phyloP scores from a whole-genome alignment of 2,329 filamentous ascomycete species.

The Fusarium nelsonii region DNA sequence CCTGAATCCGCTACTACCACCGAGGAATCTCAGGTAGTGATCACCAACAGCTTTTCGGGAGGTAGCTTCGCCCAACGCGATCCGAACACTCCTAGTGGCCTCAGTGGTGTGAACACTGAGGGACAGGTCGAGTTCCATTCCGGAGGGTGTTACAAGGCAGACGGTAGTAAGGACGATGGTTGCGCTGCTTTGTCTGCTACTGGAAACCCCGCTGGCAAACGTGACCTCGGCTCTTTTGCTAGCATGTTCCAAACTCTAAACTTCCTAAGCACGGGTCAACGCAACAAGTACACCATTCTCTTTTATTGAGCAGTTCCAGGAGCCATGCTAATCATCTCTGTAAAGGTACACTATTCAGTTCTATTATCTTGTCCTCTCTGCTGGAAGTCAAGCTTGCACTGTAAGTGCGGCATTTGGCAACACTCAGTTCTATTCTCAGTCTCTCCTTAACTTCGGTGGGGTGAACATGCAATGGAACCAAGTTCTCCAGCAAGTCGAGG shows the following conservation, averaged over 20 bases:
- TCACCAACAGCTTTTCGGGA: background rate
- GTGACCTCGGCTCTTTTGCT: background rate
- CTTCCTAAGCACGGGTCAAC: background rate
- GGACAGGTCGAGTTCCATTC: background rate
- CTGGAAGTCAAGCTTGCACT: background rate
- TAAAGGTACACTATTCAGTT: conserved; percentile 22
- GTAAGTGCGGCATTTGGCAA: background rate
- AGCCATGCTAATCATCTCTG: too few relatives aligned
- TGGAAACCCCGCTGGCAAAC: background rate
- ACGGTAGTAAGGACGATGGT: conserved; percentile 13
- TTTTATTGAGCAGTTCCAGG: too few relatives aligned
- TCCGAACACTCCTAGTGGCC: background rate
- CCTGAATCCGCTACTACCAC: background rate
- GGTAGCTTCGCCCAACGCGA: background rate
- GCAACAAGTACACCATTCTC: background rate
- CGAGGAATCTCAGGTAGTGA: background rate
- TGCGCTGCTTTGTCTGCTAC: conserved; percentile 18
- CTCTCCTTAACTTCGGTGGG: background rate
- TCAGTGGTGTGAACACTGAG: background rate
- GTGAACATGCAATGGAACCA: conserved; percentile 2
- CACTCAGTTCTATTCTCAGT: conserved; percentile 13
- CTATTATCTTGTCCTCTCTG: background rate
- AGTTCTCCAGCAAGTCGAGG: conserved; percentile 9
- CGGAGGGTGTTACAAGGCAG: conserved; percentile 18
- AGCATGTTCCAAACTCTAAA: conserved; percentile 16